Percentiles rank a stretch among this genome's conserved stretches.
phyloP scores from a whole-genome alignment of 2,329 filamentous ascomycete species.

The Diaporthe nobilis region DNA sequence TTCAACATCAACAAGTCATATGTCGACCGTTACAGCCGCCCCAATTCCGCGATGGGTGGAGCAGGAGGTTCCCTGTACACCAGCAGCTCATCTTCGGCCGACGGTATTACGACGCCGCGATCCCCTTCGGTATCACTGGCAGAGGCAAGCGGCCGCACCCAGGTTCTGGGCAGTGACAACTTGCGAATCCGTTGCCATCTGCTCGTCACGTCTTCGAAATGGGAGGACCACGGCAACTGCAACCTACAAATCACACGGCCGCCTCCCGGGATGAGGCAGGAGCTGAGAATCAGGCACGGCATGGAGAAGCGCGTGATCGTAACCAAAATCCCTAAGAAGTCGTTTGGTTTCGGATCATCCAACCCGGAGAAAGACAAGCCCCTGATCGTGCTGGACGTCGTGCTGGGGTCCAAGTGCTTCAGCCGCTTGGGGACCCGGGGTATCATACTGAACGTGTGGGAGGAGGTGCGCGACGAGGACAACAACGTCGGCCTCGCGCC shows the following conservation, averaged over 20 bases:
- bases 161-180: constrained; percentile 79
- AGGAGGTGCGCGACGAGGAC: constrained; percentile 77
- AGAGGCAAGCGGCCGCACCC: constrained; percentile 63
- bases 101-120: constrained; percentile 64
- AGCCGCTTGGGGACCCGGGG: constrained; percentile 86
- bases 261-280: constrained; percentile 72
- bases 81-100: constrained; percentile 67
- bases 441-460: constrained; percentile 91
- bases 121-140: constrained; percentile 71
- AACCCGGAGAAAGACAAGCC: constrained; percentile 66
- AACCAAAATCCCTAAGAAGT: constrained; percentile 75
- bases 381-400: constrained; percentile 83
- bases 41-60: constrained; percentile 64
- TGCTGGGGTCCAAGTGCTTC: constrained; percentile 87
- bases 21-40: constrained; percentile 68
- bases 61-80: constrained; percentile 74
- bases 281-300: constrained; percentile 72
- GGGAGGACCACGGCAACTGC: constrained; percentile 92
- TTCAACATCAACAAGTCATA: constrained; percentile 90
- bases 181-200: constrained; percentile 90
- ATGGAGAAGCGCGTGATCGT: constrained; percentile 90
- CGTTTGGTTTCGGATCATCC: constrained; percentile 32
- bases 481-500: constrained; percentile 68
- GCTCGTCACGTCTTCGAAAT: constrained; percentile 82
- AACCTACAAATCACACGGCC: constrained; percentile 85